Evolutionary conservation across 2,329 filamentous ascomycete genomes (phyloP), one percentile per base, ranked within the genome.

Genomic region (Cryphonectria parasitica): DNA sequence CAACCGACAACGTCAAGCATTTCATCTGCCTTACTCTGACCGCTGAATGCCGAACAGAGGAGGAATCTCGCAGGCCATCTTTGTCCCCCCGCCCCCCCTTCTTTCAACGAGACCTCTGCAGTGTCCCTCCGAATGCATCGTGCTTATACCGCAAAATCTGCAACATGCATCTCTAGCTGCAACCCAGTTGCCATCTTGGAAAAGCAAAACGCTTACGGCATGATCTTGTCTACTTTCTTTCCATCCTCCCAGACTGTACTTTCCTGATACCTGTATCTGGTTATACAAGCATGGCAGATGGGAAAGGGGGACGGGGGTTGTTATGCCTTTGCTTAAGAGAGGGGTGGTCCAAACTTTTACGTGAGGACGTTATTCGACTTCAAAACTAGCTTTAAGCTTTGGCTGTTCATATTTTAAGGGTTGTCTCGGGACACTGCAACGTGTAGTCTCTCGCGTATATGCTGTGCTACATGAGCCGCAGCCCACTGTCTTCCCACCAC

Each of bases 401-500:
- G 54, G 13, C 39, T 60, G 11, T 67, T 39, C 17, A 45, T 41
- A 11, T 67, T 60, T 39, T 45, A 7, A 36, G 17, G n/a, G 19
- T 22, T 67, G 52, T 67, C 56, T 67, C 49, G 39, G 25, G 41
- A 25, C 43, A 28, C 11, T 28, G 54, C 52, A 36, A 36, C 54
- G 36, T 60, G 65, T 39, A 31, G 45, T 54, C 31, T n/a, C 36
- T 34, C 41, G 63, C 28, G 43, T 65, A 31, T 34, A 65, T 56
- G 68, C 54, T 19, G 68, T 69, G 68, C 56, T 39, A 66, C 63
- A n/a, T 39, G 68, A 66, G 63, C 36, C 52, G 62, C 67, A 65
- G 7, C 19, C 45, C 45, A 6, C 3, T 17, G 15, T 22, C 43
- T 17, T 45, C 17, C 43, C 43, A 19, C 19, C 43, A 22, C 43